phyloP scores from a whole-genome alignment of 176 grass and related monocot species.

The Oryza officinalis region DNA sequence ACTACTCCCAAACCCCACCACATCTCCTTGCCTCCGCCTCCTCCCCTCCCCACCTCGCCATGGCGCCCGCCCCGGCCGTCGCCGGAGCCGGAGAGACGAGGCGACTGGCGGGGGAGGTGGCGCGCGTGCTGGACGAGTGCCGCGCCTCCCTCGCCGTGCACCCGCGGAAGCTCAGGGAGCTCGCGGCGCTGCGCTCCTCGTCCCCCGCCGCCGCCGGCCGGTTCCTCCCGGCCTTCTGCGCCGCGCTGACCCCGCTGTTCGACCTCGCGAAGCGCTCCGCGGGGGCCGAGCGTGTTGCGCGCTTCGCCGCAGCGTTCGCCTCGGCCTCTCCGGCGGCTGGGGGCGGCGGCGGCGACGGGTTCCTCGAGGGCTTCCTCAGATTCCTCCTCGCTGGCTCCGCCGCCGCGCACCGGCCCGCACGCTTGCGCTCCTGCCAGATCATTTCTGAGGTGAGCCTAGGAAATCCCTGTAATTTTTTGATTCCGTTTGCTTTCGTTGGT shows the following conservation, averaged over 20 bases:
- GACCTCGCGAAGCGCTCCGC: conserved; percentile 50
- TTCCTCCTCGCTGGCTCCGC: conserved; percentile 61
- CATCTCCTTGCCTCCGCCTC: not conserved
- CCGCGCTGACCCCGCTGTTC: conserved; percentile 68
- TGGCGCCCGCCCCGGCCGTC: conserved; percentile 12
- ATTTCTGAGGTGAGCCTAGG: conserved; percentile 61
- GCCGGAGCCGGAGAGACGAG: conserved; percentile 31
- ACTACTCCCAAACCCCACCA: not conserved
- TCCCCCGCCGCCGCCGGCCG: conserved; percentile 22
- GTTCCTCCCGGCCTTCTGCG: conserved; percentile 69
- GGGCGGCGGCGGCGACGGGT: conserved; percentile 26
- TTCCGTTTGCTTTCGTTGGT: not conserved
- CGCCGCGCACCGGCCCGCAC: conserved; percentile 56
- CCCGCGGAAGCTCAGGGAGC: conserved; percentile 76
- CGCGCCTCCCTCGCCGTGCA: conserved; percentile 65
- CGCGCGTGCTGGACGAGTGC: conserved; percentile 74
- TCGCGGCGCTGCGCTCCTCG: conserved; percentile 52
- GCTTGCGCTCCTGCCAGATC: conserved; percentile 74
- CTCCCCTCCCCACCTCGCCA: not conserved
- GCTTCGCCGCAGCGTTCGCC: conserved; percentile 65
- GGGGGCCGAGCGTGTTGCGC: conserved; percentile 54
- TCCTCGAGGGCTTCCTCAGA: conserved; percentile 77
- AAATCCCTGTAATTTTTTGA: not conserved
- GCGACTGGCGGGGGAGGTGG: conserved; percentile 49
- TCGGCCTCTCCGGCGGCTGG: not conserved